Conservation (phyloP, 441 rosid species). For the Populus hybrid region DNA sequence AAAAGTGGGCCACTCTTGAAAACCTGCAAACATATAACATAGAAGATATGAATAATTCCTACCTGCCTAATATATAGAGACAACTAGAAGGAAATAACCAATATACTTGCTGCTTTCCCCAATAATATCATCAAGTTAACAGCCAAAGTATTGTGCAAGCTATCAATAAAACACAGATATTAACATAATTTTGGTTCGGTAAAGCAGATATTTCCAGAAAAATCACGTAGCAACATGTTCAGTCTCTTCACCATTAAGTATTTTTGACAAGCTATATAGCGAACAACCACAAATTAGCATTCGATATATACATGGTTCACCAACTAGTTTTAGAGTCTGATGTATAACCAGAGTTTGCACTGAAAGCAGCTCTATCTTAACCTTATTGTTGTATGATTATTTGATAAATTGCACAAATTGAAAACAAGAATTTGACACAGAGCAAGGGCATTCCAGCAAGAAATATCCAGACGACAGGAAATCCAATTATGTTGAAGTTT, state of each 20-base stretch:
- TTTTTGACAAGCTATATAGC: neutral
- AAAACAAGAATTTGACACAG: neutral
- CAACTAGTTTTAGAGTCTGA: neutral
- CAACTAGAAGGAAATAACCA: neutral
- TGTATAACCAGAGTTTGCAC: neutral
- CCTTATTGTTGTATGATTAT: neutral
- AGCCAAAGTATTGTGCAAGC: neutral
- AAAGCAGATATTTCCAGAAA: neutral
- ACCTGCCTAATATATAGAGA: conserved; percentile 5
- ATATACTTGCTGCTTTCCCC: neutral
- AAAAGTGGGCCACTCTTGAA: too few relatives aligned
- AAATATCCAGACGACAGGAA: neutral
- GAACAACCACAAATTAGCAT: neutral
- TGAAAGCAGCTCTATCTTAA: neutral
- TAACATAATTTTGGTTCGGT: neutral
- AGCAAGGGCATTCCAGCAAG: neutral
- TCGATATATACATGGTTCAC: neutral
- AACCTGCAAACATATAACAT: conserved; percentile 19
- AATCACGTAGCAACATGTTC: neutral
- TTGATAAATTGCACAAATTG: neutral
- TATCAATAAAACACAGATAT: neutral
- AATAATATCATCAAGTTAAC: conserved; percentile 1
- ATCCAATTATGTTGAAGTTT: neutral
- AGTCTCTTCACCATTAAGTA: neutral
- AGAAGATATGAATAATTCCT: conserved; percentile 17